Evolutionary conservation across 108 stramenopile species (phyloP), one percentile per base, ranked within the genome.

Genomic region (Mediolabrus comicus): DNA sequence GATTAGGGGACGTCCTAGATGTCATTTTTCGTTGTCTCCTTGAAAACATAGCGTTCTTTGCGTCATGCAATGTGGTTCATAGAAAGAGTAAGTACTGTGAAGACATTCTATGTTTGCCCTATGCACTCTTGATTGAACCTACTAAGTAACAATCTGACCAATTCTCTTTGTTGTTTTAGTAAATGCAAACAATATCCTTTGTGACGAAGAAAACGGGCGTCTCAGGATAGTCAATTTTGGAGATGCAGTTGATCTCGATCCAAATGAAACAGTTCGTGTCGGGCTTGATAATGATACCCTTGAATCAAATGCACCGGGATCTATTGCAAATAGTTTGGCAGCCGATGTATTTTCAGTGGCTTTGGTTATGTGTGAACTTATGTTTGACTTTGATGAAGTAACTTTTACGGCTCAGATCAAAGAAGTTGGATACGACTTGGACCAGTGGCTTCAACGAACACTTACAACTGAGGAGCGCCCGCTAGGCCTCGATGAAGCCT

Each of bases 151-250:
- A 43, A 22, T 43, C 19, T 43, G n/a, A 43, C 16, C n/a, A 49
- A 49, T 22, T 49, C n/a, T 17, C 17, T 58, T 19, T n/a, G 26
- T 8, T 22, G 4, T 29, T 10, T 12, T 29, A 75, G 73, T 90
- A 53, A 86, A 89, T 43, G 83, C 88, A 1, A 72, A 53, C 62
- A 91, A 91, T 65, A 51, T 94, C 32, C 53, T 89, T 28, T 73
- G 85, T 17, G 71, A 74, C 5, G 72, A 27, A 26, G 74, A 49
- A 49, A 51, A 63, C 55, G 29, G 33, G 8, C 80, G 59, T 16
- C 74, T 82, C 24, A 65, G 69, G 5, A 59, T 94, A 46, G 80
- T 89, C 22, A 90, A 94, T 72, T 94, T 91, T 84, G 89, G 92
- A 8, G 76, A 77, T 58, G 92, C 92, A 55, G 87, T 86, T 8